phyloP scores from a whole-genome alignment of 257 asterid genomes.

The Knoxia roxburghii region DNA sequence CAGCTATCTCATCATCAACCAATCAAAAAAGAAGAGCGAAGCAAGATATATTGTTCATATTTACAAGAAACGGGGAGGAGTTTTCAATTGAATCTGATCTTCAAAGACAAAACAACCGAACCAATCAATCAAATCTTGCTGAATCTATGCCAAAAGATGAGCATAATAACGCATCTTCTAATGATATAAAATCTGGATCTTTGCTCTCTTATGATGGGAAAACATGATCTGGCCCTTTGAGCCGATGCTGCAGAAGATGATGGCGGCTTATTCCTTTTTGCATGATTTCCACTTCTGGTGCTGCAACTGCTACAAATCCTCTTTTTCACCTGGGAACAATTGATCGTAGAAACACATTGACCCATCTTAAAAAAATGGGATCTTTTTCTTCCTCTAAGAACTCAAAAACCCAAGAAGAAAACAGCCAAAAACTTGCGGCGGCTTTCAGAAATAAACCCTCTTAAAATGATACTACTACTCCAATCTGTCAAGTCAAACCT shows the following conservation, averaged over 20 bases:
- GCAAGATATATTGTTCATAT: no score
- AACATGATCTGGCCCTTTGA: constrained; percentile 10
- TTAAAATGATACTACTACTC: no score
- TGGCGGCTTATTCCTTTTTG: not conserved
- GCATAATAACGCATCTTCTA: constrained; percentile 31
- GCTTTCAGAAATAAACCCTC: not conserved
- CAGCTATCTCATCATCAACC: no score
- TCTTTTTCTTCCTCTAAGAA: not conserved
- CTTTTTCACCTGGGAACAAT: constrained; percentile 11
- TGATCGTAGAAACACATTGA: constrained; percentile 25
- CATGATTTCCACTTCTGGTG: not conserved
- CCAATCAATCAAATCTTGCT: constrained; percentile 11
- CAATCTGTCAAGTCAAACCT: not conserved
- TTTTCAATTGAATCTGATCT: no score
- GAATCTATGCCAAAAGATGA: constrained; percentile 34
- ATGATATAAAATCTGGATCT: constrained; percentile 33
- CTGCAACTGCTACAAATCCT: constrained; percentile 9
- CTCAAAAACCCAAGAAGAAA: not conserved
- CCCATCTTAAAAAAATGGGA: constrained; percentile 16
- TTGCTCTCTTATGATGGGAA: constrained; percentile 24
- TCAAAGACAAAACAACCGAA: no score
- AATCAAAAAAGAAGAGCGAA: no score
- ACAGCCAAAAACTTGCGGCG: not conserved
- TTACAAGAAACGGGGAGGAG: no score
- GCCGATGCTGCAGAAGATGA: not conserved